Percentiles rank a stretch among this genome's conserved stretches.
Evolutionary conservation across 441 rosid species (phyloP).

Genomic region (Breynia disticha): DNA sequence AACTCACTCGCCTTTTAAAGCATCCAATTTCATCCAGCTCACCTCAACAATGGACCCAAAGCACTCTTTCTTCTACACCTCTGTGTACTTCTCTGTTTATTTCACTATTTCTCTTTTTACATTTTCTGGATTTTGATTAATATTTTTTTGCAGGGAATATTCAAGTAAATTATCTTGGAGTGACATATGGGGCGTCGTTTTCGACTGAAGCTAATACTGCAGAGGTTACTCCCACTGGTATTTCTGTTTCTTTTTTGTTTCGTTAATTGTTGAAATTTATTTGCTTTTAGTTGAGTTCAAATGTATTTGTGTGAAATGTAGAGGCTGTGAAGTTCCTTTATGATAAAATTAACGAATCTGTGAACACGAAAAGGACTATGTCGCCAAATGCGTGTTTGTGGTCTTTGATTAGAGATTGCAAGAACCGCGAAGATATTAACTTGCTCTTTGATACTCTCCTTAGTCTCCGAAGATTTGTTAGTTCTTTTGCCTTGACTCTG

Average conservation of each 20-base stretch:
- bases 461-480: conserved; percentile 70
- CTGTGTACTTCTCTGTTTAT: conserved; percentile 28
- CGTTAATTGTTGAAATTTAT: not conserved
- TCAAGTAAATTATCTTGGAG: conserved; percentile 21
- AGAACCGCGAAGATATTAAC: conserved; percentile 45
- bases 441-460: conserved; percentile 53
- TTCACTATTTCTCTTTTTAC: not conserved
- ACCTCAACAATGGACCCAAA: conserved; percentile 21
- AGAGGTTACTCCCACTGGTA: conserved; percentile 48
- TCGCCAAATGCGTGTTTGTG: conserved; percentile 78
- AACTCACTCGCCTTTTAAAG: conserved; percentile 31
- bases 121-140: not conserved
- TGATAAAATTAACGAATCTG: conserved; percentile 51
- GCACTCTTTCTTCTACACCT: conserved; percentile 13
- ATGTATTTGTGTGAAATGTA: conserved; percentile 20
- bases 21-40: too few relatives aligned
- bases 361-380: conserved; percentile 55
- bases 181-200: conserved; percentile 23
- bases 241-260: not conserved
- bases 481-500: conserved; percentile 17
- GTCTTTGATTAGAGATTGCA: conserved; percentile 68
- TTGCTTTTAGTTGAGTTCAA: not conserved
- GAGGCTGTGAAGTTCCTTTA: conserved; percentile 65
- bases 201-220: conserved; percentile 28
- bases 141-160: conserved; percentile 18